Conservation (phyloP, 768 basidiomycete genomes). For the Filobasidium wieringae region DNA sequence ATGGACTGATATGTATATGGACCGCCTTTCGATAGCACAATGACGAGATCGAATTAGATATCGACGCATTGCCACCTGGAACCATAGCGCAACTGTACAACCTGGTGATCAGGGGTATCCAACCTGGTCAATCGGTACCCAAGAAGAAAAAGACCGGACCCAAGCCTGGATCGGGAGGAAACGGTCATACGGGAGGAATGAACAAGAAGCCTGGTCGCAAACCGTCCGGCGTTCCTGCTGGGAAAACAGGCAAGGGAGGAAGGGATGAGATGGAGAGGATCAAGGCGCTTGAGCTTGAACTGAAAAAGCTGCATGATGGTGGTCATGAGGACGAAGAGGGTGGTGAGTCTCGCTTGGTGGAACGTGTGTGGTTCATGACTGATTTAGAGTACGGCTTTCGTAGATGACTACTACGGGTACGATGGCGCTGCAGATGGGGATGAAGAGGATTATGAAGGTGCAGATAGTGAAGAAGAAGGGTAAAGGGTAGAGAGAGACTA, state of each 20-base stretch:
- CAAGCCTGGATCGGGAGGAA: constrained; percentile 40
- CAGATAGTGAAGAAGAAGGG: too few relatives aligned
- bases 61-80: constrained; percentile 71
- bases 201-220: constrained; percentile 26
- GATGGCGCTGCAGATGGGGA: too few relatives aligned
- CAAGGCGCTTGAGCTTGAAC: constrained; percentile 71
- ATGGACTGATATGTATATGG: not conserved
- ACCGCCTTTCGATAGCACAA: constrained; percentile 21
- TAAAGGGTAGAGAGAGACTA: too few relatives aligned
- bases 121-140: constrained; percentile 13
- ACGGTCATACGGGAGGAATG: constrained; percentile 6
- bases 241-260: constrained; percentile 44
- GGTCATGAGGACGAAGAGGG: constrained; percentile 15
- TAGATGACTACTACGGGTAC: too few relatives aligned
- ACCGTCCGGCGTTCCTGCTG: constrained; percentile 85
- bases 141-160: constrained; percentile 44
- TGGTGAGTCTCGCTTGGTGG: constrained; percentile 10
- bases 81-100: constrained; percentile 92
- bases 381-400: too few relatives aligned
- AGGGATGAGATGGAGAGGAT: constrained; percentile 60
- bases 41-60: constrained; percentile 97
- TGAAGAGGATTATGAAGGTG: too few relatives aligned
- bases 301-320: constrained; percentile 59
- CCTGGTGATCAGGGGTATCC: constrained; percentile 53
- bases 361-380: too few relatives aligned